Base-by-base conservation (phyloP, 805 yeast species). In the Danielia oregonensis region DNA sequence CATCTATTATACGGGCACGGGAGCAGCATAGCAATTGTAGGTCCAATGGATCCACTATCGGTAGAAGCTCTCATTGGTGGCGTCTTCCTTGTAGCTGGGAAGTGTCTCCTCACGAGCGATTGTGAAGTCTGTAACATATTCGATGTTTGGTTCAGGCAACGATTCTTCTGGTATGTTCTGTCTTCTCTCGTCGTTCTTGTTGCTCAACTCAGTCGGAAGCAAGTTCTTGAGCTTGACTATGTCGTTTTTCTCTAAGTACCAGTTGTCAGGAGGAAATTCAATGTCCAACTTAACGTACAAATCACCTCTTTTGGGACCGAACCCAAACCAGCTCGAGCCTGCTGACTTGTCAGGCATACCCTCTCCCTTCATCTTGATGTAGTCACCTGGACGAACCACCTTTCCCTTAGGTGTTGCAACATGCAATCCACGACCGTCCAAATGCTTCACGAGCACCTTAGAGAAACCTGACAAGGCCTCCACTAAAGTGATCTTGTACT, bases 391-490 rank as follows among this genome's bases (percentile, higher is more conserved):
- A 49, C 81, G 72, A 5, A 88, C 51, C 5, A 91, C 95, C 57
- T 82, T 82, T 1, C 97, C 97, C 4, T 71, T 63, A 1, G 89
- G 88, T 0, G 82, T 73, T 0, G 76, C 64, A 10, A 89, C 54
- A 33, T 72, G 72, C 10, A 88, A 57, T 24, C 78, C 74, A 42
- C 97, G 76, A 12, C 82, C 89, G 58, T 93, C 97, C 36, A 89
- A 68, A 43, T 86, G 93, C 44, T 74, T 75, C 7, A 83, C 62
- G 2, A 87, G 65, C 9, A 74, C 71, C 33, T 75, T 72, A 17
- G 79, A 65, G 49, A 89, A 82, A 2, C 97, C 97, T 39, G 86
- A 74, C n/a, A 91, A 65, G 0, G 96, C 81, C 45, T 91, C 97
- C 10, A 76, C 76, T 33, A 91, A 64, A 2, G 94, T 68, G 25